These are phyloP conservation scores for Vigna unguiculata DNA, from an alignment of 306 rosid species.

Conservation along the genomic window DNA sequence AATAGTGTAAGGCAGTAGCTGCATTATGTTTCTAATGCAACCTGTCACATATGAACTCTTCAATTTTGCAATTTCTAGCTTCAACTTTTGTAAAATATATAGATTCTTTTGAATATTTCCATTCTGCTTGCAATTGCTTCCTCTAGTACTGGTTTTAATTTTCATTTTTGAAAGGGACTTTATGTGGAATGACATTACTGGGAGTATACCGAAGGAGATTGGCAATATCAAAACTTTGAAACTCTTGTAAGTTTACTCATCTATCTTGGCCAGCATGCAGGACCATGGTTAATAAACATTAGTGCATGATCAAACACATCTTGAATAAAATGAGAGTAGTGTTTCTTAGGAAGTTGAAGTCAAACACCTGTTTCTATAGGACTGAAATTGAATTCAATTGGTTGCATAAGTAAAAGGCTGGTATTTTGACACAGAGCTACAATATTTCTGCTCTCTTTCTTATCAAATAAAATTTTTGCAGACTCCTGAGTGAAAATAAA, in stretches of 20 bases:
- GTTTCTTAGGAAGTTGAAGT: conserved; percentile 20
- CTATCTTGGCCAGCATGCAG: not conserved
- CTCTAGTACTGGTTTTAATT: conserved; percentile 41
- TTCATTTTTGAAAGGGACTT: conserved; percentile 68
- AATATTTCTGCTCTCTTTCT: conserved; percentile 18
- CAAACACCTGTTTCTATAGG: not conserved
- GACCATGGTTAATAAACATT: not conserved
- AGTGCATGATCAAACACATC: not conserved
- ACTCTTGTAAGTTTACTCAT: conserved; percentile 73
- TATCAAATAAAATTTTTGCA: conserved; percentile 39
- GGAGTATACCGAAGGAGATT: conserved; percentile 85
- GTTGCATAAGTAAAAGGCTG: not conserved
- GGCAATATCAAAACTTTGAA: conserved; percentile 72
- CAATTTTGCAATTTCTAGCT: conserved; percentile 19
- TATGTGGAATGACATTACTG: conserved; percentile 87
- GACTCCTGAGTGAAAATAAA: conserved; percentile 83
- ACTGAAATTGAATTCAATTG: conserved; percentile 15
- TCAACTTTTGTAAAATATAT: conserved; percentile 31
- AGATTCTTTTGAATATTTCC: conserved; percentile 20
- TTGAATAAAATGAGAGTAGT: conserved; percentile 6
- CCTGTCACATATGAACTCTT: conserved; percentile 1
- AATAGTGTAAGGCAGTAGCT: conserved; percentile 67
- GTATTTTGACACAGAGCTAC: conserved; percentile 14
- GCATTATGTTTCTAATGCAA: conserved; percentile 22
- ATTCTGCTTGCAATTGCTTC: conserved; percentile 23